Evolutionary conservation across 257 asterid genomes (phyloP).

Genomic region (Capsicum chinense): DNA sequence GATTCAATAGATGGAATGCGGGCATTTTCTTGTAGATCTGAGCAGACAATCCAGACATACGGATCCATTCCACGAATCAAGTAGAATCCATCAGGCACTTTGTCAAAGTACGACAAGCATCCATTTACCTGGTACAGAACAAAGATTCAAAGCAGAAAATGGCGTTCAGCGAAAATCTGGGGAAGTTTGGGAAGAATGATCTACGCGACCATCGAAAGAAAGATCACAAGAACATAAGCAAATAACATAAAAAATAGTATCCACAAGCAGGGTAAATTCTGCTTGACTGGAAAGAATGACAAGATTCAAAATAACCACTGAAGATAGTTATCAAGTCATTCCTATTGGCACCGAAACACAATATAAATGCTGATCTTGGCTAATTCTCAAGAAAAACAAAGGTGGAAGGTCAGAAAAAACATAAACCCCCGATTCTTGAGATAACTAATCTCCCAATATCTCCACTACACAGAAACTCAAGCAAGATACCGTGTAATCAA

Average conservation of each 20-base stretch:
- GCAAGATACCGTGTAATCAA: not conserved
- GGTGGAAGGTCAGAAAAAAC: not conserved
- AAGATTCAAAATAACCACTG: slow-evolving; percentile 4
- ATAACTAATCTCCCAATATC: no score
- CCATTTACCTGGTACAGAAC: slow-evolving; percentile 78
- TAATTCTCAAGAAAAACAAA: slow-evolving; percentile 23
- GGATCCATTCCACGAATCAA: slow-evolving; percentile 94
- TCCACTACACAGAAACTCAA: not conserved
- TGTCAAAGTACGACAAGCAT: slow-evolving; percentile 81
- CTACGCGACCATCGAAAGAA: not conserved
- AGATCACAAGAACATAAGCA: slow-evolving; percentile 12
- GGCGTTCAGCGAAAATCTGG: not conserved
- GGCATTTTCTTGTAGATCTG: slow-evolving; percentile 84
- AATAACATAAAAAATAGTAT: not conserved
- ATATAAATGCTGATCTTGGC: not conserved
- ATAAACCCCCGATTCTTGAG: not conserved
- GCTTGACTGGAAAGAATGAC: not conserved
- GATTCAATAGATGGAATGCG: slow-evolving; percentile 90
- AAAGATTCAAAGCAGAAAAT: slow-evolving; percentile 18
- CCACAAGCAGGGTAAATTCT: slow-evolving; percentile 11
- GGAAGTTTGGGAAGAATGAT: slow-evolving; percentile 23
- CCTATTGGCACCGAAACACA: not conserved
- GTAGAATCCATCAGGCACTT: slow-evolving; percentile 84
- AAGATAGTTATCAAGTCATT: slow-evolving; percentile 5
- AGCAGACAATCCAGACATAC: slow-evolving; percentile 88